Conservation (phyloP, 495 filamentous ascomycete species). For the Aspergillus campestris region DNA sequence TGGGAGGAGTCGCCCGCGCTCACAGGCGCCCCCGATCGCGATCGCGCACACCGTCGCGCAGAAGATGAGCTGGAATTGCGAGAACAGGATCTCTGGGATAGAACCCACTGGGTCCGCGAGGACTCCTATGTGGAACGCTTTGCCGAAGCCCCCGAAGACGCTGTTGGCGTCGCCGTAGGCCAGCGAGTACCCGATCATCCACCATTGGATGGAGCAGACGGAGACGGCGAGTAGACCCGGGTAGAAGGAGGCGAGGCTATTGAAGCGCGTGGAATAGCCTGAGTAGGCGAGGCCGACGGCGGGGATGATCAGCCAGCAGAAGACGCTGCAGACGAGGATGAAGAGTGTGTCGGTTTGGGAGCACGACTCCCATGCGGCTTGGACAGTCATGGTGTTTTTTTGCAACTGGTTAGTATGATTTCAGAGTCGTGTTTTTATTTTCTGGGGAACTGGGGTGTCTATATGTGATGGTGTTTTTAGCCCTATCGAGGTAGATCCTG, state of each 20-base stretch:
- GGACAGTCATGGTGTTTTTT: slow-evolving; percentile 10
- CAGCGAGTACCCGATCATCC: slow-evolving; percentile 35
- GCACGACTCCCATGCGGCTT: slow-evolving; percentile 22
- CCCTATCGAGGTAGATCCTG: too few species aligned
- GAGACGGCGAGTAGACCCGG: slow-evolving; percentile 35
- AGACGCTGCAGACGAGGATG: slow-evolving; percentile 36
- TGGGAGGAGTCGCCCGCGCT: slow-evolving; percentile 41
- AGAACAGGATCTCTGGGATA: slow-evolving; percentile 44
- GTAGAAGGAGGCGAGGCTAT: slow-evolving; percentile 39
- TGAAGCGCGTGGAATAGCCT: slow-evolving; percentile 37
- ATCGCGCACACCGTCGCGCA: slow-evolving; percentile 39
- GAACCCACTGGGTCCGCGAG: slow-evolving; percentile 32
- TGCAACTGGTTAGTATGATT: too few species aligned
- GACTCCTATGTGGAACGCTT: slow-evolving; percentile 29
- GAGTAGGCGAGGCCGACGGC: slow-evolving; percentile 40
- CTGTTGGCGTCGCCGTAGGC: slow-evolving; percentile 30
- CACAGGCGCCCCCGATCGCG: slow-evolving; percentile 39
- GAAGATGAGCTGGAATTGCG: slow-evolving; percentile 46
- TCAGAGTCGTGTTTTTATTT: too few species aligned
- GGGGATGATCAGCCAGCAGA: slow-evolving; percentile 36
- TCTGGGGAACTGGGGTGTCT: too few species aligned
- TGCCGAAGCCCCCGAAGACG: slow-evolving; percentile 31
- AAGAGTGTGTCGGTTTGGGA: slow-evolving; percentile 31
- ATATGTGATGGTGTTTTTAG: too few species aligned
- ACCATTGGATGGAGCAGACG: slow-evolving; percentile 40